phyloP scores from a whole-genome alignment of 495 filamentous ascomycete genomes.

The Lasiosphaeria hispida region DNA sequence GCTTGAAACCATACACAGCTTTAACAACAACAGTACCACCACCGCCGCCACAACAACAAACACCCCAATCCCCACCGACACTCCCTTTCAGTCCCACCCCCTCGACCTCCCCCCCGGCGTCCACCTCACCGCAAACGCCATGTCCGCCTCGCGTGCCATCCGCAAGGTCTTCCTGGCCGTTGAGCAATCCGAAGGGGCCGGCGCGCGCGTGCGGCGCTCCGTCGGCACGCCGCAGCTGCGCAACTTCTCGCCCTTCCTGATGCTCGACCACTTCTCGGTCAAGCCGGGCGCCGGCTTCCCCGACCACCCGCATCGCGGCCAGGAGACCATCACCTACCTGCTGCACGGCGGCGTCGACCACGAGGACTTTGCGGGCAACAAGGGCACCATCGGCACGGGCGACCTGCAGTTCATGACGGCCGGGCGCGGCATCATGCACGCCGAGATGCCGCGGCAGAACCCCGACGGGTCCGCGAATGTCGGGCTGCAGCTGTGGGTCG shows the following conservation, averaged over 20 bases:
- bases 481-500: conserved; percentile 94
- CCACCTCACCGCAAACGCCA: conserved; percentile 41
- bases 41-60: conserved; percentile 12
- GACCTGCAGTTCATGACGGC: conserved; percentile 99
- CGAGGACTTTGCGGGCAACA: conserved; percentile 91
- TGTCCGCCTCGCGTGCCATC: conserved; percentile 72
- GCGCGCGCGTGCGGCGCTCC: conserved; percentile 81
- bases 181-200: conserved; percentile 86
- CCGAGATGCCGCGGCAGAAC: conserved; percentile 90
- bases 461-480: conserved; percentile 73
- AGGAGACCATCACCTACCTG: conserved; percentile 90
- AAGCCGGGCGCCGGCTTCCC: conserved; percentile 67
- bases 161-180: conserved; percentile 77
- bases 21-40: conserved; percentile 14
- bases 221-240: conserved; percentile 81
- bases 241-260: conserved; percentile 91
- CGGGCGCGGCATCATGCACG: conserved; percentile 88
- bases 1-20: conserved; percentile 1
- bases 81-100: conserved; percentile 6
- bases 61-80: neutral
- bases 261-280: conserved; percentile 93
- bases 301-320: conserved; percentile 44
- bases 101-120: conserved; percentile 14
- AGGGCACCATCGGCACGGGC: conserved; percentile 77
- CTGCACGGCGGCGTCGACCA: conserved; percentile 83